Percentiles rank a stretch among this genome's conserved stretches.
These are phyloP conservation scores for Saccharomycopsis hybrid DNA, from an alignment of 1,139 yeast species.

Conservation along the genomic window DNA sequence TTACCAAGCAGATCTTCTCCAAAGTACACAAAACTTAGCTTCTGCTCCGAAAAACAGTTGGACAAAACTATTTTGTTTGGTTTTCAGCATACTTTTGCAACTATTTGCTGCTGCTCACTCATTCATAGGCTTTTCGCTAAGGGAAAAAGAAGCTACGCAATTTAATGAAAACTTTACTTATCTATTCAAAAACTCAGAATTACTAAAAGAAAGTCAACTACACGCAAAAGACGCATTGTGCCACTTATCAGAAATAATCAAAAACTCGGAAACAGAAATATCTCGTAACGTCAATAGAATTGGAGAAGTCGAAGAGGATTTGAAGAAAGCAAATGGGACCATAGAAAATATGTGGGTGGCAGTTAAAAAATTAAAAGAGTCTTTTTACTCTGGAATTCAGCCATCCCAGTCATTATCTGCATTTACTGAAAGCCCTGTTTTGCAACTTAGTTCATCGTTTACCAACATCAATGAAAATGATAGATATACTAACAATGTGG, in stretches of 20 bases:
- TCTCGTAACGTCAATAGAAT: background rate
- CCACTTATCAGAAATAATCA: too few relatives aligned
- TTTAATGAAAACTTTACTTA: background rate
- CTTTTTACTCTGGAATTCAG: background rate
- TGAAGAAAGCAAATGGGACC: background rate
- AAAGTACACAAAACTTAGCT: constrained; percentile 17
- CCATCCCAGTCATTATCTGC: background rate
- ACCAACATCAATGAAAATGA: background rate
- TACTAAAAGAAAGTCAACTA: background rate
- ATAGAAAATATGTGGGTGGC: background rate
- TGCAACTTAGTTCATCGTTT: background rate
- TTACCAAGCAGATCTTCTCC: constrained; percentile 26
- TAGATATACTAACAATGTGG: too few relatives aligned
- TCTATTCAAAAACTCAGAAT: background rate
- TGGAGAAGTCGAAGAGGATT: background rate
- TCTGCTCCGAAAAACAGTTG: constrained; percentile 17
- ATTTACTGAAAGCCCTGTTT: background rate
- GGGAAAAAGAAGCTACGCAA: background rate
- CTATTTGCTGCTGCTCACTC: constrained; percentile 22
- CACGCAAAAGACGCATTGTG: background rate
- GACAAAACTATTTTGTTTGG: constrained; percentile 18
- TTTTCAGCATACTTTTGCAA: constrained; percentile 24
- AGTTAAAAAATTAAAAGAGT: background rate
- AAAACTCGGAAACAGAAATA: too few relatives aligned
- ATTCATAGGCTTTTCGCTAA: constrained; percentile 4